Evolutionary conservation across 352 stramenopile genomes (phyloP).

Genomic region (Saprolegnia parasitica): DNA sequence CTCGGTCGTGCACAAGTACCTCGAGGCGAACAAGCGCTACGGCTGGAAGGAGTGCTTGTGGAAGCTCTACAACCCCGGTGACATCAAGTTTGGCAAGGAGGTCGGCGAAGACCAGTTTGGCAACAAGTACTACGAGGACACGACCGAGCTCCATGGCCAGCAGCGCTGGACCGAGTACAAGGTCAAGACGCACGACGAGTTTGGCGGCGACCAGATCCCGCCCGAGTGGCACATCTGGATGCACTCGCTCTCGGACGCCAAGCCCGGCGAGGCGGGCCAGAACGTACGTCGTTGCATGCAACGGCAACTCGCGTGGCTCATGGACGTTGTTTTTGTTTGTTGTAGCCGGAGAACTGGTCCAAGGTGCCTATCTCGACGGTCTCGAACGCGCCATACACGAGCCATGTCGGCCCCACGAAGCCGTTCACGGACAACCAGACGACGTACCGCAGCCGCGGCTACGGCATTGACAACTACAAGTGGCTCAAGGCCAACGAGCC

Average conservation of each 20-base stretch:
- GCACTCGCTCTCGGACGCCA: conserved; percentile 70
- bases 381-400: conserved; percentile 65
- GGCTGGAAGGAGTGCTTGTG: conserved; percentile 75
- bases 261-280: conserved; percentile 52
- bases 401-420: conserved; percentile 58
- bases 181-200: conserved; percentile 72
- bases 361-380: conserved; percentile 49
- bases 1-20: conserved; percentile 77
- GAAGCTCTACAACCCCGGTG: conserved; percentile 85
- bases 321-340: neutral
- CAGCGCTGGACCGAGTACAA: conserved; percentile 83
- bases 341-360: conserved; percentile 59
- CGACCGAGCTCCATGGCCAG: conserved; percentile 62
- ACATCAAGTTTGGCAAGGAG: conserved; percentile 83
- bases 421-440: conserved; percentile 75
- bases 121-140: conserved; percentile 86
- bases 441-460: conserved; percentile 69
- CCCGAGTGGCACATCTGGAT: conserved; percentile 85
- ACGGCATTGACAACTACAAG: conserved; percentile 70
- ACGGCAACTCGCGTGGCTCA: neutral
- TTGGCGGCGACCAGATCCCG: conserved; percentile 69
- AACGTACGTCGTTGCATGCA: conserved; percentile 38
- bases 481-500: conserved; percentile 48
- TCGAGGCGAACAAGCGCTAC: conserved; percentile 73
- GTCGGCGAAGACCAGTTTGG: conserved; percentile 80